Percentiles rank a stretch among this genome's conserved stretches.
Conservation (phyloP, 108 stramenopile species). For the Parietichytrium sp. region DNA sequence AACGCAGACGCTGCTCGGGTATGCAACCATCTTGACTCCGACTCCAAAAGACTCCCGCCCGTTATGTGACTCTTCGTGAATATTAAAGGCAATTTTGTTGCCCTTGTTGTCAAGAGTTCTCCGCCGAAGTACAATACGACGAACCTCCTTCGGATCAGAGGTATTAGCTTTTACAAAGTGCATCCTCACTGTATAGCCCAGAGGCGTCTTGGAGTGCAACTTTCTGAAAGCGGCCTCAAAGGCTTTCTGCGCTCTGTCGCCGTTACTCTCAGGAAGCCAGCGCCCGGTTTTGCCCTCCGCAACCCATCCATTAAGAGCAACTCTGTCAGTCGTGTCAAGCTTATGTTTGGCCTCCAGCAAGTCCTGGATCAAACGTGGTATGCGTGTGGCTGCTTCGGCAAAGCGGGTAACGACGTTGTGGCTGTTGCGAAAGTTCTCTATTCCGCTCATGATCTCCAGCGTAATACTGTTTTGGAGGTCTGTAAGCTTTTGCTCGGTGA, state of each 20-base stretch:
- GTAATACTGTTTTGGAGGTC: slow-evolving; percentile 8
- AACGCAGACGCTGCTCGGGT: not conserved
- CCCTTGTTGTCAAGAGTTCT: not conserved
- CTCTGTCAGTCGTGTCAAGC: not conserved
- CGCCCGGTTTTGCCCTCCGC: not conserved
- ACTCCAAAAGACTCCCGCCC: not conserved
- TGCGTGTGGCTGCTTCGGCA: not conserved
- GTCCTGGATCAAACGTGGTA: slow-evolving; percentile 18
- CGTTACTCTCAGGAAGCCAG: not conserved
- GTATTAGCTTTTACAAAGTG: slow-evolving; percentile 12
- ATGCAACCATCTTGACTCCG: not conserved
- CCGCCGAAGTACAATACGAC: not conserved
- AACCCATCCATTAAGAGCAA: slow-evolving; percentile 5
- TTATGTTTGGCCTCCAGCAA: slow-evolving; percentile 22
- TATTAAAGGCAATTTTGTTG: not conserved
- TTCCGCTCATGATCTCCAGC: not conserved
- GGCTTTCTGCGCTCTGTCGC: not conserved
- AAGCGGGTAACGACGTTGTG: not conserved
- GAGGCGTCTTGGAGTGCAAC: not conserved
- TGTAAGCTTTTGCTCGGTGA: not conserved
- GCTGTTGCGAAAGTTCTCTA: slow-evolving; percentile 18
- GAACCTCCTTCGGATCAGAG: slow-evolving; percentile 26
- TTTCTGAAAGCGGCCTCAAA: not conserved
- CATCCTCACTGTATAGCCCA: not conserved
- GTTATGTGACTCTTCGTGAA: not conserved